Evolutionary conservation across 2,329 filamentous ascomycete species (phyloP).

Genomic region (Ophiocordyceps camponoti-floridani): DNA sequence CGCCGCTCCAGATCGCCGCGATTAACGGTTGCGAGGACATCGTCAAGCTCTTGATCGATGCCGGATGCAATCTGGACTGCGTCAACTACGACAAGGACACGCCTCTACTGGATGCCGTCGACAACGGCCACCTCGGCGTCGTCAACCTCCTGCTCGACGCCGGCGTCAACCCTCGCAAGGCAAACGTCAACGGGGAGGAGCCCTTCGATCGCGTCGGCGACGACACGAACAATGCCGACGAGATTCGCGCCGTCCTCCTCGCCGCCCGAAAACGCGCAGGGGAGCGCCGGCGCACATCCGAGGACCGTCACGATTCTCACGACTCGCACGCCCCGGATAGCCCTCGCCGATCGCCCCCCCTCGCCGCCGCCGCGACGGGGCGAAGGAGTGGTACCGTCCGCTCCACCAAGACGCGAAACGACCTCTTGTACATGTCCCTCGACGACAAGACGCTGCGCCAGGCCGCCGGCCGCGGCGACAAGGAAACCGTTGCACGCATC

Average conservation of each 20-base stretch:
- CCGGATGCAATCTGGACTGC: constrained; percentile 70
- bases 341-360: constrained; percentile 37
- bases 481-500: constrained; percentile 42
- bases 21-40: constrained; percentile 76
- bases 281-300: constrained; percentile 35
- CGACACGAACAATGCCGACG: constrained; percentile 59
- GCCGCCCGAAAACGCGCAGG: constrained; percentile 38
- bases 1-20: constrained; percentile 81
- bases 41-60: constrained; percentile 69
- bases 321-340: constrained; percentile 39
- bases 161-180: constrained; percentile 78
- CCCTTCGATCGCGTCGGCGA: constrained; percentile 69
- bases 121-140: constrained; percentile 83
- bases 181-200: constrained; percentile 84
- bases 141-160: constrained; percentile 69
- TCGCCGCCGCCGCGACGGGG: constrained; percentile 17
- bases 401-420: constrained; percentile 46
- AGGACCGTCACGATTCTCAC: constrained; percentile 34
- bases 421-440: constrained; percentile 43
- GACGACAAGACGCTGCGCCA: constrained; percentile 42
- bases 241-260: constrained; percentile 54
- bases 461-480: constrained; percentile 42
- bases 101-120: constrained; percentile 85
- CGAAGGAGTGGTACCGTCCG: constrained; percentile 37
- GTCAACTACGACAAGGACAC: constrained; percentile 74